Percentiles rank a stretch among this genome's conserved stretches.
These are phyloP conservation scores for Hypomontagnella monticulosa DNA, from an alignment of 495 filamentous ascomycete species.

Conservation along the genomic window DNA sequence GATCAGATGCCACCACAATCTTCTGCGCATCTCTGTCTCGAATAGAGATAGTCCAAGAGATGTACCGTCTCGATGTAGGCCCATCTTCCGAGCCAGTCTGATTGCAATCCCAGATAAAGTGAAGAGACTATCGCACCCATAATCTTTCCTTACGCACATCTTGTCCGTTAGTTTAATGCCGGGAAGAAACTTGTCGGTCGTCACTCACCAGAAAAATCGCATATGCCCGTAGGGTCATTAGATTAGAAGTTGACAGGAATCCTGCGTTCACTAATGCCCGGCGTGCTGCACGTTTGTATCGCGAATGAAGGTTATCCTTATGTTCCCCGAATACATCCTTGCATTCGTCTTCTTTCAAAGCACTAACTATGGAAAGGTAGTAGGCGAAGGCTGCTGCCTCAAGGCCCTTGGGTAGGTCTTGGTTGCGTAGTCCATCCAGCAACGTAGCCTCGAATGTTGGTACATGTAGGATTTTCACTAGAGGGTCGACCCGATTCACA, in stretches of 20 bases:
- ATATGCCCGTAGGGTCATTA: slow-evolving; percentile 32
- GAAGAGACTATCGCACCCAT: slow-evolving; percentile 57
- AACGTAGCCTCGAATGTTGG: slow-evolving; percentile 60
- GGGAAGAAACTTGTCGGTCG: neutral
- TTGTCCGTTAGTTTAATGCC: slow-evolving; percentile 32
- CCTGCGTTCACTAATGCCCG: slow-evolving; percentile 59
- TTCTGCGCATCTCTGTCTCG: slow-evolving; percentile 50
- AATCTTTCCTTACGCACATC: slow-evolving; percentile 55
- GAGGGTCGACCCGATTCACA: slow-evolving; percentile 61
- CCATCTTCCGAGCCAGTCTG: slow-evolving; percentile 61
- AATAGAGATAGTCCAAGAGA: slow-evolving; percentile 50
- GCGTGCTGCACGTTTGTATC: slow-evolving; percentile 56
- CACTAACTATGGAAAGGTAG: slow-evolving; percentile 55
- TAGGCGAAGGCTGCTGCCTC: slow-evolving; percentile 63
- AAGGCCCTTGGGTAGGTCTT: slow-evolving; percentile 49
- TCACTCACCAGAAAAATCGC: slow-evolving; percentile 26
- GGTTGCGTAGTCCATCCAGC: slow-evolving; percentile 47
- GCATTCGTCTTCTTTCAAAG: slow-evolving; percentile 53
- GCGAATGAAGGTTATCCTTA: slow-evolving; percentile 50
- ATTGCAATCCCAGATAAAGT: slow-evolving; percentile 57
- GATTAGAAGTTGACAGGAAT: slow-evolving; percentile 42
- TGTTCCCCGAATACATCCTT: slow-evolving; percentile 53
- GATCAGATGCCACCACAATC: slow-evolving; percentile 53
- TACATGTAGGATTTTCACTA: slow-evolving; percentile 64
- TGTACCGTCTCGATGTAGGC: slow-evolving; percentile 58